phyloP scores from a whole-genome alignment of 2,329 filamentous ascomycete species.

The Calonectria pseudoturangicola region DNA sequence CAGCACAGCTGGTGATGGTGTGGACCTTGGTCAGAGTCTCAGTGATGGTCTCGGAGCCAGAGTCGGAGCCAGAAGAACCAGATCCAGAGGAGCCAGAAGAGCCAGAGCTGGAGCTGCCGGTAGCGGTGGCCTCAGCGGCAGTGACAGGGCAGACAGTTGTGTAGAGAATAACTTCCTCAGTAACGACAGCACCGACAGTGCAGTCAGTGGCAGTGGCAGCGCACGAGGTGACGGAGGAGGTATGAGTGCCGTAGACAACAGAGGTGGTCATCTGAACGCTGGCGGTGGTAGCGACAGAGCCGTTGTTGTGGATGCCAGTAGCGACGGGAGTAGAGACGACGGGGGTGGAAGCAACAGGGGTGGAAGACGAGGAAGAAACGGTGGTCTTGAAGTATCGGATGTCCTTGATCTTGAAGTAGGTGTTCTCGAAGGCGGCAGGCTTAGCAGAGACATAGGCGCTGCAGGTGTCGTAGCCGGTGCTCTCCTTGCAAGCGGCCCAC shows the following conservation, averaged over 20 bases:
- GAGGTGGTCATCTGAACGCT: slow-evolving; percentile 53
- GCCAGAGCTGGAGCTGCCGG: slow-evolving; percentile 32
- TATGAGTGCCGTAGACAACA: slow-evolving; percentile 57
- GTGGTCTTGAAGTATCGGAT: slow-evolving; percentile 58
- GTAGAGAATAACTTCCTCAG: slow-evolving; percentile 61
- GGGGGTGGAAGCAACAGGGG: slow-evolving; percentile 13
- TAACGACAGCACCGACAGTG: slow-evolving; percentile 63
- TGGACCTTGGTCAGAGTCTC: slow-evolving; percentile 45
- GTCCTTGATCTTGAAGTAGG: slow-evolving; percentile 68
- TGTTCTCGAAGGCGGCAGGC: slow-evolving; percentile 60
- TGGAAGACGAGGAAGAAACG: slow-evolving; percentile 42
- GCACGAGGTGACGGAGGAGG: slow-evolving; percentile 33
- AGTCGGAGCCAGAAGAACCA: slow-evolving; percentile 35
- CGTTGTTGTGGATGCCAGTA: slow-evolving; percentile 32
- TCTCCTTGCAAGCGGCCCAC: slow-evolving; percentile 46
- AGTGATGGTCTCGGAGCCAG: slow-evolving; percentile 41
- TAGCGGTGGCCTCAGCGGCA: slow-evolving; percentile 27
- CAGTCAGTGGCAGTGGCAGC: slow-evolving; percentile 70
- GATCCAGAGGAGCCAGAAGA: slow-evolving; percentile 30
- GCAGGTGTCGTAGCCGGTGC: slow-evolving; percentile 54
- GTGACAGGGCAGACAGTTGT: slow-evolving; percentile 65
- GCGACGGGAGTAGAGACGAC: slow-evolving; percentile 37
- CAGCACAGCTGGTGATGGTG: slow-evolving; percentile 45
- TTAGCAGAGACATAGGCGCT: slow-evolving; percentile 61
- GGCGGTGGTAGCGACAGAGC: slow-evolving; percentile 25